Percentiles rank a stretch among this genome's conserved stretches.
Conservation (phyloP, 257 asterid genomes). For the Cynanchum wilfordii region DNA sequence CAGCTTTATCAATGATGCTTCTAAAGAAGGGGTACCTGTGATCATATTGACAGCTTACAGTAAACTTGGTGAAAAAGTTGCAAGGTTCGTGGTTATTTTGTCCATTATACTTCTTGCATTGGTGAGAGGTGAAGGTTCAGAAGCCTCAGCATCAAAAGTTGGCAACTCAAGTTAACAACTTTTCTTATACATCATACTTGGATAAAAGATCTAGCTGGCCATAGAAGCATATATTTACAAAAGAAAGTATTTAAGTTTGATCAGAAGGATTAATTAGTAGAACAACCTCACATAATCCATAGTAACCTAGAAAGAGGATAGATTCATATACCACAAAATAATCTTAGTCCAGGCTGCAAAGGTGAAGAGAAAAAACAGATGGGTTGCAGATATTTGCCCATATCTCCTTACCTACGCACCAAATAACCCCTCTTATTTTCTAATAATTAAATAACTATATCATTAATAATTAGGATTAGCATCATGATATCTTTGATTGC, state of each 20-base stretch:
- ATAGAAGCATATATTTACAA: neutral
- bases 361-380: too few relatives aligned
- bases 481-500: neutral
- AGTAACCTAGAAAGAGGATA: neutral
- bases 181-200: neutral
- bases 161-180: neutral
- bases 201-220: neutral
- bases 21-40: constrained; percentile 55
- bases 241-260: neutral
- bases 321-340: neutral
- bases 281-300: neutral
- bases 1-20: constrained; percentile 80
- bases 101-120: constrained; percentile 1
- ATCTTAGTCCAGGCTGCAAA: too few relatives aligned
- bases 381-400: neutral
- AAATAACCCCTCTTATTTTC: neutral
- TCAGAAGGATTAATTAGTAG: neutral
- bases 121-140: neutral
- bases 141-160: neutral
- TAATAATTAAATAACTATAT: neutral
- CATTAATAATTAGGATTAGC: neutral
- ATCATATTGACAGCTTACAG: constrained; percentile 61
- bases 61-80: constrained; percentile 61
- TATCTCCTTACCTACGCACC: neutral
- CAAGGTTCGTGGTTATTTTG: constrained; percentile 49